A percentile compares a stretch with the other conserved stretches of the same genome.
Conservation (phyloP, 2,329 filamentous ascomycete genomes). For the Colletotrichum siamense region DNA sequence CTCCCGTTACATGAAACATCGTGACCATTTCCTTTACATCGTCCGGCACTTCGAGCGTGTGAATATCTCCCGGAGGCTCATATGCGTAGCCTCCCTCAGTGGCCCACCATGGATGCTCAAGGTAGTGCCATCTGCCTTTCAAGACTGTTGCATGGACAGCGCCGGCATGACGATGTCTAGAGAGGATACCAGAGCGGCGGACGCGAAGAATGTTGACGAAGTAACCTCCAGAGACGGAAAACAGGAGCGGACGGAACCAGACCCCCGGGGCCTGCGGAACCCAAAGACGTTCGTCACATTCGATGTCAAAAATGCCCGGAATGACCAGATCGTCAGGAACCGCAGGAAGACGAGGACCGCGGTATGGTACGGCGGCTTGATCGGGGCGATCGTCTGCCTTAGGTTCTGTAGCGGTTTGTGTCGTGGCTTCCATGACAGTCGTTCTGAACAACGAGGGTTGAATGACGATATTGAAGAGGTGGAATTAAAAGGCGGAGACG, state of each 20-base stretch:
- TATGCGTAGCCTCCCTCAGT: slow-evolving; percentile 37
- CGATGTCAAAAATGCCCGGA: slow-evolving; percentile 29
- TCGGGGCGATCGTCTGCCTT: neutral
- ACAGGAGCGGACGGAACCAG: slow-evolving; percentile 35
- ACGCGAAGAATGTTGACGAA: neutral
- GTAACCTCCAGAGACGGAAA: slow-evolving; percentile 30
- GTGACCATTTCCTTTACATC: slow-evolving; percentile 38
- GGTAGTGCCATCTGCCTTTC: slow-evolving; percentile 38
- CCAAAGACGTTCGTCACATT: slow-evolving; percentile 35
- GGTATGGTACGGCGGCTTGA: neutral
- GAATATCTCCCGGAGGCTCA: slow-evolving; percentile 39
- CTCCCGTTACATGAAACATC: slow-evolving; percentile 38
- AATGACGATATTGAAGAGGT: neutral
- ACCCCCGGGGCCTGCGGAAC: slow-evolving; percentile 34
- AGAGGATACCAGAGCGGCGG: slow-evolving; percentile 28
- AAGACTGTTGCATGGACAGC: slow-evolving; percentile 36
- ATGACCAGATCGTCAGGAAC: slow-evolving; percentile 28
- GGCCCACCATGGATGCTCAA: slow-evolving; percentile 41
- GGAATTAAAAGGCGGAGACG: neutral
- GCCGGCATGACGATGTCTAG: slow-evolving; percentile 36
- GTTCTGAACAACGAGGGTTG: neutral
- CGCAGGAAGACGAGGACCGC: slow-evolving; percentile 13
- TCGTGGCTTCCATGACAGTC: neutral
- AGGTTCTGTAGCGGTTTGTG: neutral
- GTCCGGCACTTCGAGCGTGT: slow-evolving; percentile 37